These are phyloP conservation scores for Rachicladosporium sp. DNA, from an alignment of 2,329 filamentous ascomycete genomes.

Conservation along the genomic window DNA sequence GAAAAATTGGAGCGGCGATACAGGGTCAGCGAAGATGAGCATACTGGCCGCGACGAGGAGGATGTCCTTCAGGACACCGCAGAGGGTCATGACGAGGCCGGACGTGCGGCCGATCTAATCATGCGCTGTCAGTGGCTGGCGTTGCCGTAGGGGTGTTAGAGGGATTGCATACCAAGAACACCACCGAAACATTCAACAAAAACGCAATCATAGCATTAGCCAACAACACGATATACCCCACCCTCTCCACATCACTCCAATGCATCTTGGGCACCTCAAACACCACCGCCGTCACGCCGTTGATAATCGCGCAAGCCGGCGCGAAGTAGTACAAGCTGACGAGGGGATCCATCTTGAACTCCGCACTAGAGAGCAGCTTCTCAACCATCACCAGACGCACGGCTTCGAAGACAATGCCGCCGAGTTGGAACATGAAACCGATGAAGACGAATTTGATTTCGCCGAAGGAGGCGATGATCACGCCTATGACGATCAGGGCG, in stretches of 20 bases:
- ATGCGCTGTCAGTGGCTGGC: not conserved
- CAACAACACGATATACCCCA: conserved; percentile 61
- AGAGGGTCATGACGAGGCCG: conserved; percentile 73
- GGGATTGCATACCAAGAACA: conserved; percentile 56
- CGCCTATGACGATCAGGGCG: conserved; percentile 85
- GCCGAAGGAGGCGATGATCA: conserved; percentile 85
- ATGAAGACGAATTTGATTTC: conserved; percentile 85
- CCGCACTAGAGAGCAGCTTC: conserved; percentile 64
- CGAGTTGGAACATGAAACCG: conserved; percentile 68
- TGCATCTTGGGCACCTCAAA: conserved; percentile 60
- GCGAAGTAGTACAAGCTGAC: conserved; percentile 87
- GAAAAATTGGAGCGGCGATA: conserved; percentile 66
- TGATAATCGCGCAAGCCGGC: conserved; percentile 72
- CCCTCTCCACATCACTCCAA: conserved; percentile 58
- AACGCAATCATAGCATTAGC: conserved; percentile 69
- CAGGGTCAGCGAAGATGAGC: conserved; percentile 67
- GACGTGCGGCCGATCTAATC: conserved; percentile 74
- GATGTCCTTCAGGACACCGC: conserved; percentile 79
- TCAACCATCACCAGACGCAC: conserved; percentile 76
- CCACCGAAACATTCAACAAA: conserved; percentile 71
- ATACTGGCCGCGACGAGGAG: conserved; percentile 69
- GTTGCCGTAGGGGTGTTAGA: too few relatives aligned
- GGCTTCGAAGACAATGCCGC: conserved; percentile 69
- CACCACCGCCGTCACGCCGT: conserved; percentile 58
- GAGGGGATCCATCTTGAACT: conserved; percentile 90